These are phyloP conservation scores for Reticulascus tulasneorum DNA, from an alignment of 2,329 filamentous ascomycete species.

Conservation along the genomic window DNA sequence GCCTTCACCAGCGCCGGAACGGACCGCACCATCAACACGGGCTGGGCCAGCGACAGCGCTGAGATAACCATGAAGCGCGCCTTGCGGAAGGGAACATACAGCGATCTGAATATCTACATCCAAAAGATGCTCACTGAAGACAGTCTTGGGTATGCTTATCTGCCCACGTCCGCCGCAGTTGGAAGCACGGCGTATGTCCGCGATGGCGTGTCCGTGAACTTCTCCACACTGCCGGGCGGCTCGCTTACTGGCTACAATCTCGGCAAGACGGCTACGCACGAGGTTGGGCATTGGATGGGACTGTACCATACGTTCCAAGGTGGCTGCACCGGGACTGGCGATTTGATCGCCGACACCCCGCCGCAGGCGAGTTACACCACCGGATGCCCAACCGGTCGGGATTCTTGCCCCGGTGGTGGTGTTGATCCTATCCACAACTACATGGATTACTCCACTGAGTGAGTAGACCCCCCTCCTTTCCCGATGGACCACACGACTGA, in stretches of 20 bases:
- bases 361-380: conserved; percentile 26
- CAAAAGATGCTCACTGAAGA: conserved; percentile 33
- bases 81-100: conserved; percentile 38
- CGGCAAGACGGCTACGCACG: conserved; percentile 33
- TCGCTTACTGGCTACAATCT: conserved; percentile 27
- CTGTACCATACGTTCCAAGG: conserved; percentile 46
- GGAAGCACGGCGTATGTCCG: conserved; percentile 28
- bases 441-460: conserved; percentile 40
- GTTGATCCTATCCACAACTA: conserved; percentile 34
- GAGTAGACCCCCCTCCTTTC: conserved; percentile 11
- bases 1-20: conserved; percentile 39
- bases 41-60: conserved; percentile 37
- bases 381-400: conserved; percentile 31
- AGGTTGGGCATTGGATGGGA: conserved; percentile 46
- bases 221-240: conserved; percentile 33
- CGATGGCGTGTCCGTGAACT: conserved; percentile 36
- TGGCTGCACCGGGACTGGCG: conserved; percentile 31
- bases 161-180: conserved; percentile 25
- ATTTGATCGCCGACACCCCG: conserved; percentile 37
- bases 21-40: conserved; percentile 42
- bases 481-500: conserved; percentile 14
- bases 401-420: conserved; percentile 29
- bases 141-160: conserved; percentile 42
- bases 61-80: conserved; percentile 40
- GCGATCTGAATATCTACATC: conserved; percentile 45